phyloP scores from a whole-genome alignment of 768 basidiomycete species.

The Boletus sp. region DNA sequence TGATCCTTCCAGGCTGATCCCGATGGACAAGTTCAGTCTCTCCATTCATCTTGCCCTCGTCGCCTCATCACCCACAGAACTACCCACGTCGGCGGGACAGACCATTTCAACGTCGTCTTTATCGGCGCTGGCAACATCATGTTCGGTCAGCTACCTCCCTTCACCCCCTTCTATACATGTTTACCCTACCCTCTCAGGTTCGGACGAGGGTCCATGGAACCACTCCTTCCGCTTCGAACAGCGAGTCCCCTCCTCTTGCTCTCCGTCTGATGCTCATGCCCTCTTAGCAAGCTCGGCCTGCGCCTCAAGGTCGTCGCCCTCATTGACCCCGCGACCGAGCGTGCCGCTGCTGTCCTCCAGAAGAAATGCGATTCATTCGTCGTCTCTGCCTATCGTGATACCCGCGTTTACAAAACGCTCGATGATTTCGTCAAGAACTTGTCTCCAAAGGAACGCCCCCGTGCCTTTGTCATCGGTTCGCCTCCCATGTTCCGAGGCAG shows the following conservation, averaged over 20 bases:
- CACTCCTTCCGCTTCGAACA: conserved; percentile 90
- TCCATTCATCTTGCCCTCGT: background rate
- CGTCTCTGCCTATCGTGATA: conserved; percentile 88
- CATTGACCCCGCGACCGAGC: conserved; percentile 86
- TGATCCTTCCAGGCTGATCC: conserved; percentile 72
- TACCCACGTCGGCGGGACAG: conserved; percentile 53
- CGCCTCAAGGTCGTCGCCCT: conserved; percentile 95
- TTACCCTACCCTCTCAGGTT: conserved; percentile 47
- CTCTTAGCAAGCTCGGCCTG: conserved; percentile 81
- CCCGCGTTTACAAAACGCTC: conserved; percentile 78
- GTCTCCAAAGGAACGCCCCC: conserved; percentile 63
- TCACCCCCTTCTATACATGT: background rate
- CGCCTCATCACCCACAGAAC: conserved; percentile 35
- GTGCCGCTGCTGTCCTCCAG: conserved; percentile 75
- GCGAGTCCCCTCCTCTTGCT: conserved; percentile 40
- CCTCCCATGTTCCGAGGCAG: conserved; percentile 94
- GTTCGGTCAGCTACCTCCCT: conserved; percentile 64
- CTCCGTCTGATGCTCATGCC: conserved; percentile 7
- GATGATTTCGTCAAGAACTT: conserved; percentile 80
- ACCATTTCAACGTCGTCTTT: conserved; percentile 92
- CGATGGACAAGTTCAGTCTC: conserved; percentile 70
- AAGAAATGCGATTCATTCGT: conserved; percentile 94
- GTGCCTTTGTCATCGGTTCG: conserved; percentile 84
- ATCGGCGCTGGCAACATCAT: conserved; percentile 97
- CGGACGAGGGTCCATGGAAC: conserved; percentile 89